Percentiles rank a stretch among this genome's conserved stretches.
Evolutionary conservation across 83 land plant species (phyloP).

Genomic region (Picea engelmannii): DNA sequence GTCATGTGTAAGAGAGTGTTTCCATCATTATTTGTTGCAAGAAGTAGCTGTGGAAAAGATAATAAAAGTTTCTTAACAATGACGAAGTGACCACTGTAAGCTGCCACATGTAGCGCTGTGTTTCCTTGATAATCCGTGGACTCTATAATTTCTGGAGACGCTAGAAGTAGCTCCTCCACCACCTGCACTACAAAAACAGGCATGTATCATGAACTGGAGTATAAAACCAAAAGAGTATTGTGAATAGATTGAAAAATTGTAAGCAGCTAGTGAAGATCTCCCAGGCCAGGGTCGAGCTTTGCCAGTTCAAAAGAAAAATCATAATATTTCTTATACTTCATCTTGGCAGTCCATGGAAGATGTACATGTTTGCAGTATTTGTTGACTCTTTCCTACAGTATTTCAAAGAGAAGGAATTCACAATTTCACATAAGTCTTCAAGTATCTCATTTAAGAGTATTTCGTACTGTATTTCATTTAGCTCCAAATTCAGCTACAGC

Average conservation of each 20-base stretch:
- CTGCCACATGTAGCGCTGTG: slow-evolving; percentile 59
- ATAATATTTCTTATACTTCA: not conserved
- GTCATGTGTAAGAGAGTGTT: slow-evolving; percentile 69
- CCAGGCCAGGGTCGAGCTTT: too few relatives aligned
- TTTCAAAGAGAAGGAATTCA: not conserved
- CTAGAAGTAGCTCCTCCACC: slow-evolving; percentile 36
- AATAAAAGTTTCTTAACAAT: slow-evolving; percentile 40
- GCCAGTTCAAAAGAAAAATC: too few relatives aligned
- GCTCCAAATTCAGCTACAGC: not conserved
- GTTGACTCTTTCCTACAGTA: not conserved
- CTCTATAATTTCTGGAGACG: slow-evolving; percentile 36
- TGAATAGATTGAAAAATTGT: too few relatives aligned
- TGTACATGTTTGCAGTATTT: not conserved
- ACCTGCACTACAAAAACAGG: slow-evolving; percentile 36
- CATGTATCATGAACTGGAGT: not conserved
- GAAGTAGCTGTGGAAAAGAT: slow-evolving; percentile 26
- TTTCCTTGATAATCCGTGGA: slow-evolving; percentile 56
- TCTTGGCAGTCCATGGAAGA: not conserved
- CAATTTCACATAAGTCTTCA: too few relatives aligned
- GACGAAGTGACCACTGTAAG: slow-evolving; percentile 50
- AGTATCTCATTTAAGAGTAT: too few relatives aligned
- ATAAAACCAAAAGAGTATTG: not conserved
- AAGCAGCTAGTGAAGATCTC: too few relatives aligned
- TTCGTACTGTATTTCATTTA: too few relatives aligned
- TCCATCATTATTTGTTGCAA: slow-evolving; percentile 40